Base-by-base conservation (phyloP, 2,329 filamentous ascomycete genomes). In the Alternaria ethzedia region DNA sequence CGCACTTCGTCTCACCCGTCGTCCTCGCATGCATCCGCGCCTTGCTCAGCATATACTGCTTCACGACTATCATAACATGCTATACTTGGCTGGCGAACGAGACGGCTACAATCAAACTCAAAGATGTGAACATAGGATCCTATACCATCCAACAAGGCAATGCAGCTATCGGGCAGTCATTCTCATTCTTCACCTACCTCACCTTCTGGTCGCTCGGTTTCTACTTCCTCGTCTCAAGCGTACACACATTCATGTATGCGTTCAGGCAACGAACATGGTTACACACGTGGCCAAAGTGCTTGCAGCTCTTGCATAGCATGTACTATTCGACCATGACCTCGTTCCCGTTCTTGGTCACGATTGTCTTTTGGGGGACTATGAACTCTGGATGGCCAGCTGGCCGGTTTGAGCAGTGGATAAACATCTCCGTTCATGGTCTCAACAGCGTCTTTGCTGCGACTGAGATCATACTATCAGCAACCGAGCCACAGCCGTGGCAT, bases 201-300 rank as follows among this genome's bases (percentile, higher is more conserved):
- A 91, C 90, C 13, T 95, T 89, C 85, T 95, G 91, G 91, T 91
- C 91, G 2, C 80, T 94, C 17, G 88, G 86, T 41, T 94, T 93
- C 81, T 96, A 96, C 84, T 90, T 91, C 75, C 82, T 89, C 63
- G 79, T 89, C 69, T 84, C 90, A 0, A 83, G 89, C 23, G 66
- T 88, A 13, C 92, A 96, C 82, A 93, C 91, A 12, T 82, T 88
- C 64, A 84, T 84, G 43, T 94, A 93, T 80, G 70, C 70, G 43
- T 59, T 72, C 23, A 68, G 67, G 13, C 71, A 73, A 25, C 64
- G 57, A 7, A 72, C 76, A 10, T 76, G 75, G 69, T 66, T 82
- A 20, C 70, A 78, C n/a, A 54, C 54, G 7, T 81, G 79, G 78
- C 78, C 77, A 9, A 65, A 66, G 5, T 46, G 55, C n/a, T 57